Evolutionary conservation across 306 rosid genomes (phyloP), one percentile per base, ranked within the genome.

Genomic region (Macrotyloma uniflorum): DNA sequence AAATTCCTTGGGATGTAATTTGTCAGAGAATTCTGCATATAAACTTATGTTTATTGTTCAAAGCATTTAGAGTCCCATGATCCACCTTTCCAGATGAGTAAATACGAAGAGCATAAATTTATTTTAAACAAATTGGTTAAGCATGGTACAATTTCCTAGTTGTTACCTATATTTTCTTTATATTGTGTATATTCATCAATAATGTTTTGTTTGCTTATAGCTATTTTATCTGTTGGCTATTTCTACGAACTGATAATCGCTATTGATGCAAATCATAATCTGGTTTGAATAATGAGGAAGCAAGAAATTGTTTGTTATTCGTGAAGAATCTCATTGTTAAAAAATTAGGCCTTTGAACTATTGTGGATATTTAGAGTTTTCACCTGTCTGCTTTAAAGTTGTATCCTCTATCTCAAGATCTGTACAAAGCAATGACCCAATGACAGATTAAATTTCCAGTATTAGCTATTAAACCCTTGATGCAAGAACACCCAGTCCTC

Each of bases 1-100:
- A 84, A 68, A 32, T 66, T 47, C 74, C 62, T 13, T 46, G 14
- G 14, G 4, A 66, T 22, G 24, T 50, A 18, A 38, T 55, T 53
- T 80, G 0, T 53, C 55, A 4, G 42, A 46, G n/a, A 67, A 80
- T 75, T 72, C 13, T 26, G 1, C 43, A 19, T 15, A 42, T 42
- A 64, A 67, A 49, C 70, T 35, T 8, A 45, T 73, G 36, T 28
- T 19, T 74, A 13, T 45, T 10, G 59, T 22, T 78, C 20, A 46
- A 2, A 35, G 40, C 40, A 28, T 28, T 24, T 58, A 58, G 38
- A 59, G 66, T 28, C 5, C 12, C 11, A 28, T 28, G 10, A 40
- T 28, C 4, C 2, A 22, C 20, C 28, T 59, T 28, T 32, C 20
- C 40, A 5, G 5, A 23, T 55, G 16, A 24, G 28, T 33, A 18